Percentiles rank a stretch among this genome's conserved stretches.
These are phyloP conservation scores for Gonium pectorale DNA, from an alignment of 139 green algal species.

Conservation along the genomic window DNA sequence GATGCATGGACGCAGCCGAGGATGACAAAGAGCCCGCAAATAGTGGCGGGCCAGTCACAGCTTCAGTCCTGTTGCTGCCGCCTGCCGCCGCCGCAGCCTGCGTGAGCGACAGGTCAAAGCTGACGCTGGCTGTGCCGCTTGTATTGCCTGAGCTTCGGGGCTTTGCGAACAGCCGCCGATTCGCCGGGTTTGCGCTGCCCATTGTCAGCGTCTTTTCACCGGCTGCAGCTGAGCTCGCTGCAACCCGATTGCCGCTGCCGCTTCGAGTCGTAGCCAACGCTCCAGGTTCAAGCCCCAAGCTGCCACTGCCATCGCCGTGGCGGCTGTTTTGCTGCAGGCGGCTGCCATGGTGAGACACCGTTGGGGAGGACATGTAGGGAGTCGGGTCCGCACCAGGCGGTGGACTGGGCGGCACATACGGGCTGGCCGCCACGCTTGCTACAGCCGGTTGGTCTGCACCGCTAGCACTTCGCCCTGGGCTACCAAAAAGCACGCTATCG, in stretches of 20 bases:
- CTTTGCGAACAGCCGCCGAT: too few relatives aligned
- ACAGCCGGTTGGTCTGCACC: not conserved
- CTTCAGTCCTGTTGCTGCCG: not conserved
- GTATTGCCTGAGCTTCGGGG: too few relatives aligned
- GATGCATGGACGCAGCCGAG: too few relatives aligned
- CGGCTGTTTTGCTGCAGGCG: slow-evolving; percentile 29
- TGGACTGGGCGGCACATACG: slow-evolving; percentile 1
- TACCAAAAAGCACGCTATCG: slow-evolving; percentile 22
- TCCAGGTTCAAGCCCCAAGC: too few relatives aligned
- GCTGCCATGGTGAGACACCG: not conserved
- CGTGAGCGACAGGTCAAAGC: slow-evolving; percentile 15
- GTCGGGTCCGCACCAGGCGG: not conserved
- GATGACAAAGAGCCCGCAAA: too few relatives aligned
- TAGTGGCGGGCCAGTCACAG: too few relatives aligned
- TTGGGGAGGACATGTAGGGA: not conserved
- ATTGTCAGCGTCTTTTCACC: too few relatives aligned
- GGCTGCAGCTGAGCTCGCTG: too few relatives aligned
- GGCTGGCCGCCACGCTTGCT: not conserved
- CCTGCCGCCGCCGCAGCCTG: not conserved
- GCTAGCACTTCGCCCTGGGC: not conserved
- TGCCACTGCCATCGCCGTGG: not conserved
- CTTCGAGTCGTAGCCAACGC: too few relatives aligned
- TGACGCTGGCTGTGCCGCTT: not conserved
- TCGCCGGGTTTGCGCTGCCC: too few relatives aligned
- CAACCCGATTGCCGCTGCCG: too few relatives aligned